Evolutionary conservation across 208 protist genomes (phyloP), one percentile per base, ranked within the genome.

Genomic region (Wallacemonas sp.): DNA sequence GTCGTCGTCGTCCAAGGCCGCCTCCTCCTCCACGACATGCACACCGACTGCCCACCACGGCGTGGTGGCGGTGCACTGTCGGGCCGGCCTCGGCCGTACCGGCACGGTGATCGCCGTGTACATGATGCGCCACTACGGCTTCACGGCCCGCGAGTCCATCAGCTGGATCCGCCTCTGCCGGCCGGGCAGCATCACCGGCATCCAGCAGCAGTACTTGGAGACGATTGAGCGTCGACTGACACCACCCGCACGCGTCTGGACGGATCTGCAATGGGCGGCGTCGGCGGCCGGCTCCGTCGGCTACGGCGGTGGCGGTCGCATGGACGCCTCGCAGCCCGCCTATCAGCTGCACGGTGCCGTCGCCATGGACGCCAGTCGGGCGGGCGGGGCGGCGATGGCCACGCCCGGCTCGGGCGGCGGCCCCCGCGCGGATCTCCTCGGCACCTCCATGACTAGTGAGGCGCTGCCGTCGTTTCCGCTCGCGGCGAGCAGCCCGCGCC

Each of bases 21-120:
- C 5, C 20, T 0, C 23, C 4, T 14, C 45, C 16, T 20, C 29
- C 1, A 5, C 7, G 42, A 16, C 16, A 22, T 8, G 5, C 16
- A 8, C 16, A 5, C n/a, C 42, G n/a, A 26, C 0, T 11, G 33
- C 36, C 36, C 36, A 70, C 33, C 31, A 45, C 18, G 82, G 87
- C 23, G 80, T 76, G 0, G 80, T 98, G 3, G 96, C 97, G 18
- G 86, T 99, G 28, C 98, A 99, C 79, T 99, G 98, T 70, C 95
- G 96, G 46, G 96, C 98, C 1, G 98, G 98, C 14, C 81, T 99
- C 10, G 98, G 98, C 36, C 74, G 97, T 38, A 99, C 97, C n/a
- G 98, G 98, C 18, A 98, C 97, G 8, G 66, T 98, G 11, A 96
- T 98, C 44, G 88, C 66, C 1, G 76, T 83, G 18, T 97, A 95